phyloP scores from a whole-genome alignment of 768 basidiomycete species.

The Macrolepiota dolichaula region DNA sequence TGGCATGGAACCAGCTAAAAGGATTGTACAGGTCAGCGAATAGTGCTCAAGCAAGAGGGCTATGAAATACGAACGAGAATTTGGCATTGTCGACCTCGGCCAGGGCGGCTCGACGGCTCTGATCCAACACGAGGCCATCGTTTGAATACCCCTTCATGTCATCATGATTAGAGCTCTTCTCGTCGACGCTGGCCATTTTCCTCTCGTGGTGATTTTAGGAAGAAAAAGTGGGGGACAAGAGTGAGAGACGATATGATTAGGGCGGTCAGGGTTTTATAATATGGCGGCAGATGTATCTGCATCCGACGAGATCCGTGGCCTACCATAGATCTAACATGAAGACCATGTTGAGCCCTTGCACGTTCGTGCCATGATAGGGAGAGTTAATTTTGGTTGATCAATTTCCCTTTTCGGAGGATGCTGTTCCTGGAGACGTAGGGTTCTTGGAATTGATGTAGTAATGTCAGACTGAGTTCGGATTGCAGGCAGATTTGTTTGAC shows the following conservation, averaged over 20 bases:
- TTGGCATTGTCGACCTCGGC: constrained; percentile 84
- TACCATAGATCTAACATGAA: neutral
- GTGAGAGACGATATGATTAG: neutral
- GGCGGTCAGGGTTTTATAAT: neutral
- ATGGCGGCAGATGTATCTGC: neutral
- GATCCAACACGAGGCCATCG: constrained; percentile 49
- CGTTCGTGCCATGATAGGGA: constrained; percentile 3
- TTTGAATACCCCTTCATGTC: constrained; percentile 24
- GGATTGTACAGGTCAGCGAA: constrained; percentile 6
- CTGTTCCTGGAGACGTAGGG: neutral
- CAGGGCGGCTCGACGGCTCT: constrained; percentile 76
- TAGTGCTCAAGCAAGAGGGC: neutral
- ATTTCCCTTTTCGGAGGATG: neutral
- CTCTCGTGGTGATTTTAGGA: neutral
- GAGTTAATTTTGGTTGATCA: neutral
- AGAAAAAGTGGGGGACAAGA: constrained; percentile 8
- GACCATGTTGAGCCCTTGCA: neutral
- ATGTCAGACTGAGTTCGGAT: neutral
- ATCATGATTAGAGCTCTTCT: constrained; percentile 33
- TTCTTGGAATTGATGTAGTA: neutral
- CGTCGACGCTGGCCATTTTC: constrained; percentile 34
- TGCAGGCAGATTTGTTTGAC: neutral
- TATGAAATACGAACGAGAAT: constrained; percentile 60
- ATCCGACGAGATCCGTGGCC: neutral
- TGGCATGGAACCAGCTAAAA: constrained; percentile 79